Conservation (phyloP, 345 rosid species). For the Anacardium occidentale region DNA sequence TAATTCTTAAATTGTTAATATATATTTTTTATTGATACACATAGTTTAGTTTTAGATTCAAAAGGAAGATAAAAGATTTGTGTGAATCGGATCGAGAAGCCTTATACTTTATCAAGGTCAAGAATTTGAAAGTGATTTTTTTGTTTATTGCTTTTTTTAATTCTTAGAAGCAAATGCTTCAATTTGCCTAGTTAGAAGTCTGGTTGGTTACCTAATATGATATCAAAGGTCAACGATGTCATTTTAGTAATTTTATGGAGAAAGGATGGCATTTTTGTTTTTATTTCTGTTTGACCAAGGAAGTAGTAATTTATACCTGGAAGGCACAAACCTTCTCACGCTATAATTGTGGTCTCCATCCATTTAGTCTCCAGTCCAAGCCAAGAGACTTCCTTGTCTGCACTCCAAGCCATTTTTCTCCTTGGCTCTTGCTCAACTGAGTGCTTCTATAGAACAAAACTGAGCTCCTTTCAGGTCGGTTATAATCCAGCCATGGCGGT, state of each 20-base stretch:
- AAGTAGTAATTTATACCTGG: conserved; percentile 1
- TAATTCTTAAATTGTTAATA: too few relatives aligned
- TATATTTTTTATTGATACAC: too few relatives aligned
- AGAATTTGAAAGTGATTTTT: too few relatives aligned
- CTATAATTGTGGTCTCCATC: conserved; percentile 40
- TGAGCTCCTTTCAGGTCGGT: neutral
- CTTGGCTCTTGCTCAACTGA: conserved; percentile 4
- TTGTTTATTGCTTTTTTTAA: too few relatives aligned
- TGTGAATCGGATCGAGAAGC: too few relatives aligned
- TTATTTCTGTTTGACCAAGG: neutral
- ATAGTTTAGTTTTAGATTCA: too few relatives aligned
- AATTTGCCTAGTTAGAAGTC: too few relatives aligned
- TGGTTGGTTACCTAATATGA: too few relatives aligned
- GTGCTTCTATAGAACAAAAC: neutral
- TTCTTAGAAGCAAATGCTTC: too few relatives aligned
- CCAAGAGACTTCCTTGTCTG: neutral
- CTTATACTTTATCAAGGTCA: too few relatives aligned
- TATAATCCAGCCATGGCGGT: conserved; percentile 58
- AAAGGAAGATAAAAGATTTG: too few relatives aligned
- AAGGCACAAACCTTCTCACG: neutral
- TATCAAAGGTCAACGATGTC: neutral
- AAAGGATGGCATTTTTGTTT: neutral
- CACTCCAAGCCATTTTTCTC: conserved; percentile 1
- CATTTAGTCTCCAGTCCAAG: conserved; percentile 24
- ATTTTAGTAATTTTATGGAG: neutral